These are phyloP conservation scores for Penicillium sp. DNA, from an alignment of 2,329 filamentous ascomycete species.

Conservation along the genomic window DNA sequence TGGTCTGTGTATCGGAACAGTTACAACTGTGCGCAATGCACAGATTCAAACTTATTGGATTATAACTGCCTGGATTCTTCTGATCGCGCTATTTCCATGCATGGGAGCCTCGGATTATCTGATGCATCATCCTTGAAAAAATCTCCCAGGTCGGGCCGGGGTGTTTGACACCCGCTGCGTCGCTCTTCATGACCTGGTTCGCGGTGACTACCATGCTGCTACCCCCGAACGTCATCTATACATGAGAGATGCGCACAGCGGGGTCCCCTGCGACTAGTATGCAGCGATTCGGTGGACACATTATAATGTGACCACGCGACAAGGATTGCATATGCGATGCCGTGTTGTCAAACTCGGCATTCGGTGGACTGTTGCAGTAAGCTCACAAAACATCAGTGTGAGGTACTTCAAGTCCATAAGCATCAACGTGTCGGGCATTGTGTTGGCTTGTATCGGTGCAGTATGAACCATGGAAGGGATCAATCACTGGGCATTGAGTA, in stretches of 20 bases:
- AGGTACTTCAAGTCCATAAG: constrained; percentile 30
- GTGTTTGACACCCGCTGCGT: background rate
- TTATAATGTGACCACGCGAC: constrained; percentile 12
- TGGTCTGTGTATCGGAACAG: background rate
- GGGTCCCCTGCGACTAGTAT: constrained; percentile 1
- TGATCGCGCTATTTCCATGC: background rate
- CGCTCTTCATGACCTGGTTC: background rate
- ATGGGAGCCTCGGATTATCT: background rate
- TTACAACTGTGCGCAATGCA: background rate
- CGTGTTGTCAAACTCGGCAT: background rate
- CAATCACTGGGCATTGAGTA: constrained; percentile 33
- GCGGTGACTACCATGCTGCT: background rate
- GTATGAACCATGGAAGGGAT: constrained; percentile 5
- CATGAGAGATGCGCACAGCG: background rate
- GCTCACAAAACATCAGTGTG: background rate
- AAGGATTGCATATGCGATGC: background rate
- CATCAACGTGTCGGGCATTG: constrained; percentile 13
- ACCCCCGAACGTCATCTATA: constrained; percentile 1
- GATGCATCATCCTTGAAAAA: background rate
- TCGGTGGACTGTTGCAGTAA: background rate
- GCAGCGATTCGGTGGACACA: constrained; percentile 4
- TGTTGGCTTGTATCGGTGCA: background rate
- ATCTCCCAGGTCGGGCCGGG: constrained; percentile 1
- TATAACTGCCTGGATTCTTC: background rate
- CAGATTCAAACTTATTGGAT: background rate